phyloP scores from a whole-genome alignment of 2,329 filamentous ascomycete species.

The Didymella pinodella region DNA sequence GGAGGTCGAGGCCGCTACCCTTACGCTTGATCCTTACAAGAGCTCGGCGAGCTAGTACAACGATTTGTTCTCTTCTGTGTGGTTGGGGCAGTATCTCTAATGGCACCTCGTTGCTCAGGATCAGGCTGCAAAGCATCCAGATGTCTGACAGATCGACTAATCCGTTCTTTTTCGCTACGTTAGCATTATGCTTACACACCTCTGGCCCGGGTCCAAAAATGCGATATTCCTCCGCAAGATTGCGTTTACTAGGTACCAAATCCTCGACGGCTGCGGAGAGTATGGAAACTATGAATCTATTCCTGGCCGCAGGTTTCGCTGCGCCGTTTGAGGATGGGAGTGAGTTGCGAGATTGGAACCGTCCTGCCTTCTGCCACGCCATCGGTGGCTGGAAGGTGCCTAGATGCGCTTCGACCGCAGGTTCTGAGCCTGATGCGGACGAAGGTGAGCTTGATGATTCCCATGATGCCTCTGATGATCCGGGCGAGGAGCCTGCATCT shows the following conservation, averaged over 20 bases:
- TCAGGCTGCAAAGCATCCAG: conserved; percentile 81
- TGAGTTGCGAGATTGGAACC: conserved; percentile 63
- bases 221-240: conserved; percentile 79
- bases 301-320: conserved; percentile 46
- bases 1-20: conserved; percentile 59
- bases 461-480: conserved; percentile 45
- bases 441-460: conserved; percentile 50
- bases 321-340: conserved; percentile 46
- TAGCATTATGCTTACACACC: conserved; percentile 84
- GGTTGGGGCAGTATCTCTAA: conserved; percentile 68
- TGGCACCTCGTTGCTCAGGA: conserved; percentile 79
- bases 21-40: conserved; percentile 60
- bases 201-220: conserved; percentile 84
- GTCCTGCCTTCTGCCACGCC: conserved; percentile 60
- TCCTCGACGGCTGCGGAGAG: conserved; percentile 67
- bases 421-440: conserved; percentile 47
- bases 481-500: conserved; percentile 36
- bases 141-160: conserved; percentile 77
- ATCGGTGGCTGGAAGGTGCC: conserved; percentile 59
- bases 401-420: conserved; percentile 52
- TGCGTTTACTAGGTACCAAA: conserved; percentile 78
- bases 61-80: conserved; percentile 65
- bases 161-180: conserved; percentile 75
- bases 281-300: conserved; percentile 76
- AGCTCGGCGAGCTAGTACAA: conserved; percentile 73